Evolutionary conservation across 805 yeast species (phyloP).

Genomic region (Wickerhamomyces bovis): DNA sequence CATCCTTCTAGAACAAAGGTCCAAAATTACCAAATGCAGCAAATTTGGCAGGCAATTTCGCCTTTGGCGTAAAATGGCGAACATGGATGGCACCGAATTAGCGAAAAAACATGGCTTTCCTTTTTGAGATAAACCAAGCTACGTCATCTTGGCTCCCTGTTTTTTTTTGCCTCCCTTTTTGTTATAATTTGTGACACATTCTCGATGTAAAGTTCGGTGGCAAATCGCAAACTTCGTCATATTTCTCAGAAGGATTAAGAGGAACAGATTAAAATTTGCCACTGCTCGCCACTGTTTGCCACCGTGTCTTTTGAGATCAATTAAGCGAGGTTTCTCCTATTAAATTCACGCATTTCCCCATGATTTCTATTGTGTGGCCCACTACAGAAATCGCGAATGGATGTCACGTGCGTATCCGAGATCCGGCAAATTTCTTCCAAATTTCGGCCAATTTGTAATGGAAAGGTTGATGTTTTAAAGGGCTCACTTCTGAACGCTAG

Average conservation of each 20-base stretch:
- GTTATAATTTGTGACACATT: not conserved
- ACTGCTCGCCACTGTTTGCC: too few relatives aligned
- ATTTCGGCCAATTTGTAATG: not conserved
- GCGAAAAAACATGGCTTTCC: not conserved
- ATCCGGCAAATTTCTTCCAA: not conserved
- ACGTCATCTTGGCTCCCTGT: not conserved
- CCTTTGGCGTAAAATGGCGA: too few relatives aligned
- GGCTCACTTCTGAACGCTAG: not conserved
- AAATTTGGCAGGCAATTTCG: too few relatives aligned
- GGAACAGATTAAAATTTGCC: too few relatives aligned
- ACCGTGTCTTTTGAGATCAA: too few relatives aligned
- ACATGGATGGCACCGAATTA: too few relatives aligned
- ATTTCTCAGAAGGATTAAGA: too few relatives aligned
- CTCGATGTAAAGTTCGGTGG: not conserved
- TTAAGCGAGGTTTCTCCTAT: not conserved
- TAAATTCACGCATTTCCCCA: not conserved
- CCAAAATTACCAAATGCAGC: not conserved
- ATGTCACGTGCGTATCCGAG: not conserved
- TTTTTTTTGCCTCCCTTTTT: too few relatives aligned
- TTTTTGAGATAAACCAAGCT: not conserved
- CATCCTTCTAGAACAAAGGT: not conserved
- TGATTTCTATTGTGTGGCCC: not conserved
- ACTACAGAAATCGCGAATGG: not conserved
- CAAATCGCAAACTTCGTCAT: not conserved
- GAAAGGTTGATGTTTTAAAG: too few relatives aligned